phyloP scores from a whole-genome alignment of 176 grass and related monocot species.

The Oryza meridionalis region DNA sequence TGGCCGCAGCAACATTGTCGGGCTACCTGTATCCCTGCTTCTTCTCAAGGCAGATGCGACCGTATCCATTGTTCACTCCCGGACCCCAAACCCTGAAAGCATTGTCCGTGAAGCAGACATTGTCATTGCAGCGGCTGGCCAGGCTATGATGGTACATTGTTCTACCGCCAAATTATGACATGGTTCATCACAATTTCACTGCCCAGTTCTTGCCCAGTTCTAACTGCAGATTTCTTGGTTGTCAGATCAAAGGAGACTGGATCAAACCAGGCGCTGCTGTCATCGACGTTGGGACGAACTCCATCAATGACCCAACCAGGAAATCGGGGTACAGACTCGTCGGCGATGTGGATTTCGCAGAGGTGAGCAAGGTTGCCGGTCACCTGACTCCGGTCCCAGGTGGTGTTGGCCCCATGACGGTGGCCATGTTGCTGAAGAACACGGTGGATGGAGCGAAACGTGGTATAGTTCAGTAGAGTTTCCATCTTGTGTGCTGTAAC shows the following conservation, averaged over 20 bases:
- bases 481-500: background rate
- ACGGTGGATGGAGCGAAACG: conserved; percentile 74
- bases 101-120: conserved; percentile 82
- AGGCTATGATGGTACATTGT: conserved; percentile 79
- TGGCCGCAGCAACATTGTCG: conserved; percentile 94
- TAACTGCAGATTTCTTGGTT: conserved; percentile 21
- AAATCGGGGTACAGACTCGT: conserved; percentile 82
- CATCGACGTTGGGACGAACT: conserved; percentile 85
- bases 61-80: conserved; percentile 79
- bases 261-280: conserved; percentile 91
- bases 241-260: conserved; percentile 94
- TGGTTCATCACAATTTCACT: background rate
- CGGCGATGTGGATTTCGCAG: conserved; percentile 80
- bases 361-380: conserved; percentile 81
- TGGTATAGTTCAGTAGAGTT: conserved; percentile 41
- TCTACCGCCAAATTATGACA: background rate
- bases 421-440: conserved; percentile 93
- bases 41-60: conserved; percentile 95
- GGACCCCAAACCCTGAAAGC: conserved; percentile 63
- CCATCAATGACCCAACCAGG: conserved; percentile 73
- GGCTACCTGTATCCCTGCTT: conserved; percentile 81
- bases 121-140: conserved; percentile 88
- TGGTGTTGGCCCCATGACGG: conserved; percentile 89
- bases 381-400: conserved; percentile 89
- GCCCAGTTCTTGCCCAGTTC: background rate